phyloP scores from a whole-genome alignment of 306 rosid species.

The Quillaja saponaria region DNA sequence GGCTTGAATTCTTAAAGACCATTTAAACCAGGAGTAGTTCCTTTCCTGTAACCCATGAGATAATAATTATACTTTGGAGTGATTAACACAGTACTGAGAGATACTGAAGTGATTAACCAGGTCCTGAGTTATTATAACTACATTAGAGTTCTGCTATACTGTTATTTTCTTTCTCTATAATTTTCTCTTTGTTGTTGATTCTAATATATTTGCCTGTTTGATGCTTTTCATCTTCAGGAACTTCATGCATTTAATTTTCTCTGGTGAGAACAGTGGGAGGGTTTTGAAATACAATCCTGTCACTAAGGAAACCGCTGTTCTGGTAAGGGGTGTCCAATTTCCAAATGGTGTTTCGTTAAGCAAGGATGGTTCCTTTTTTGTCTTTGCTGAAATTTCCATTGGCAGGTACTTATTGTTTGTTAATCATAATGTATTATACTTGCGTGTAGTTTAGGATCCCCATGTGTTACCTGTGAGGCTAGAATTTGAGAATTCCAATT shows the following conservation, averaged over 20 bases:
- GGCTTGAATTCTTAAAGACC: too few relatives aligned
- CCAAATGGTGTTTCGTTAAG: constrained; percentile 91
- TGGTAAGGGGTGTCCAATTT: constrained; percentile 63
- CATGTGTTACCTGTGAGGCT: too few relatives aligned
- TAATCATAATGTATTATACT: not conserved
- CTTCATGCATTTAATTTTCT: constrained; percentile 73
- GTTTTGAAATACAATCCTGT: constrained; percentile 73
- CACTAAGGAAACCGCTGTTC: constrained; percentile 81
- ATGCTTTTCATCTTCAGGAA: constrained; percentile 45
- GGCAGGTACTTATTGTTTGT: constrained; percentile 66
- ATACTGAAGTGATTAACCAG: not conserved
- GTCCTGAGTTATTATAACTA: not conserved
- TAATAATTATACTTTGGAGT: too few relatives aligned
- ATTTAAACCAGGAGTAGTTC: too few relatives aligned
- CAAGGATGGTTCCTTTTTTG: constrained; percentile 85
- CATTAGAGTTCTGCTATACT: not conserved
- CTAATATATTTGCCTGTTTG: not conserved
- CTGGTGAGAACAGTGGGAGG: constrained; percentile 72
- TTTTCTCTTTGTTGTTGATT: not conserved
- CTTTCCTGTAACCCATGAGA: constrained; percentile 18
- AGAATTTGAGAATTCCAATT: not conserved
- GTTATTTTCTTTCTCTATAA: not conserved
- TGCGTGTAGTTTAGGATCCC: constrained; percentile 1
- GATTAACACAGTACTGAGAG: too few relatives aligned
- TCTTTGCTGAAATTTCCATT: constrained; percentile 60